phyloP scores from a whole-genome alignment of 768 basidiomycete species.

The Auricularia heimuer region DNA sequence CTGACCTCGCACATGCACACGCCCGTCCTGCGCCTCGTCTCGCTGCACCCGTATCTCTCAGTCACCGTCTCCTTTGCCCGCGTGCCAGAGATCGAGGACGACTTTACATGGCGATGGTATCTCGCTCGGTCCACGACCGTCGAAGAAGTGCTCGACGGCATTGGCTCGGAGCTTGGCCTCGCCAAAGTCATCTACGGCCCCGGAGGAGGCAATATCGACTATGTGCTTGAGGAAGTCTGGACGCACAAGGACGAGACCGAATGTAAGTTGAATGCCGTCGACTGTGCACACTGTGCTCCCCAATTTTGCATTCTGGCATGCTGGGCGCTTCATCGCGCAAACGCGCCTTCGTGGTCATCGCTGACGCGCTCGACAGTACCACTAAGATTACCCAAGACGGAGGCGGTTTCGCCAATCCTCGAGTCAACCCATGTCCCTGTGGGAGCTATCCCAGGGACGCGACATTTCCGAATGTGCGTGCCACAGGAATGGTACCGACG shows the following conservation, averaged over 20 bases:
- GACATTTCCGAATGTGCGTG: conserved; percentile 53
- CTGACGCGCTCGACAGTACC: neutral
- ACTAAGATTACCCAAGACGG: conserved; percentile 5
- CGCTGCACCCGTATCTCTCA: conserved; percentile 51
- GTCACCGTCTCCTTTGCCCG: conserved; percentile 47
- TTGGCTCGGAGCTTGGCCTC: conserved; percentile 60
- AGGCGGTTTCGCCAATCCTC: conserved; percentile 6
- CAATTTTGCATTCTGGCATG: too few relatives aligned
- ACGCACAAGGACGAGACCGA: conserved; percentile 33
- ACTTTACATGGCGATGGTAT: conserved; percentile 55
- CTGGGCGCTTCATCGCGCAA: too few relatives aligned
- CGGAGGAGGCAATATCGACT: conserved; percentile 60
- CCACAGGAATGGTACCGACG: conserved; percentile 76
- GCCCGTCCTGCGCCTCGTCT: conserved; percentile 61
- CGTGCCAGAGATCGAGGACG: conserved; percentile 71
- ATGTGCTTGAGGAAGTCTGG: conserved; percentile 66
- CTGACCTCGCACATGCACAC: conserved; percentile 58
- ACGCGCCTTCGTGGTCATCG: neutral
- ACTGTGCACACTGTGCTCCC: too few relatives aligned
- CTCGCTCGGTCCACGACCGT: conserved; percentile 49
- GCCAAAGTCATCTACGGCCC: conserved; percentile 54
- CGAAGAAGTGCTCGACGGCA: conserved; percentile 38
- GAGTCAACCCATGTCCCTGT: neutral
- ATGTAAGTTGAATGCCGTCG: too few relatives aligned
- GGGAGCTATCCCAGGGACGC: conserved; percentile 23